These are phyloP conservation scores for Ammopiptanthus mongolicus DNA, from an alignment of 306 rosid species.

Conservation along the genomic window DNA sequence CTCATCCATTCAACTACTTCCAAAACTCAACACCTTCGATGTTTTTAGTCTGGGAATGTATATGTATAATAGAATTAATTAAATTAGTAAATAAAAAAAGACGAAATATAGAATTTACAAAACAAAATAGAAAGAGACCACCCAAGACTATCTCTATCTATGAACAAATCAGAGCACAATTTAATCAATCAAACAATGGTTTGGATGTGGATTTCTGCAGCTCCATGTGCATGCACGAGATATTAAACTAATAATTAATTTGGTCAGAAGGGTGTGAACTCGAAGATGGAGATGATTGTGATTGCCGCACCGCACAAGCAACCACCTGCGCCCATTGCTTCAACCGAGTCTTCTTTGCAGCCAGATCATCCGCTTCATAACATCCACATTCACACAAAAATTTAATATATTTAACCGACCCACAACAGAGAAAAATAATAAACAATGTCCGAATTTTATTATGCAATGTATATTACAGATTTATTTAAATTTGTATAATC, in stretches of 20 bases:
- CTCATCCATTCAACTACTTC: neutral
- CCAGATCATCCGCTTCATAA: slow-evolving; percentile 41
- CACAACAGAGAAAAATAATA: neutral
- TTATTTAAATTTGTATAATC: too few species aligned
- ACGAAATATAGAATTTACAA: neutral
- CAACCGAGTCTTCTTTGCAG: slow-evolving; percentile 62
- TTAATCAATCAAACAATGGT: neutral
- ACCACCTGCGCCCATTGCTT: slow-evolving; percentile 78
- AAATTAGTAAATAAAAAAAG: neutral
- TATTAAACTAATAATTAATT: neutral
- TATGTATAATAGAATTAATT: too few species aligned
- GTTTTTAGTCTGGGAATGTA: too few species aligned
- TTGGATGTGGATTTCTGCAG: too few species aligned
- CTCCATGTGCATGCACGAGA: neutral
- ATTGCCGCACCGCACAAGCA: slow-evolving; percentile 53
- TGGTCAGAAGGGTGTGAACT: neutral
- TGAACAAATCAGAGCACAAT: slow-evolving; percentile 1
- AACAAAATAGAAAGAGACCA: neutral
- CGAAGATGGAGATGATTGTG: slow-evolving; percentile 27
- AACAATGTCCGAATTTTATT: neutral
- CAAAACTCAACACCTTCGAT: neutral
- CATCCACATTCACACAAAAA: neutral
- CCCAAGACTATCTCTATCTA: neutral
- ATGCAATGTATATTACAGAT: too few species aligned
- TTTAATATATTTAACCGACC: neutral